Evolutionary conservation across 139 green algal genomes (phyloP), one percentile per base, ranked within the genome.

Genomic region (Picochlorum sp.): DNA sequence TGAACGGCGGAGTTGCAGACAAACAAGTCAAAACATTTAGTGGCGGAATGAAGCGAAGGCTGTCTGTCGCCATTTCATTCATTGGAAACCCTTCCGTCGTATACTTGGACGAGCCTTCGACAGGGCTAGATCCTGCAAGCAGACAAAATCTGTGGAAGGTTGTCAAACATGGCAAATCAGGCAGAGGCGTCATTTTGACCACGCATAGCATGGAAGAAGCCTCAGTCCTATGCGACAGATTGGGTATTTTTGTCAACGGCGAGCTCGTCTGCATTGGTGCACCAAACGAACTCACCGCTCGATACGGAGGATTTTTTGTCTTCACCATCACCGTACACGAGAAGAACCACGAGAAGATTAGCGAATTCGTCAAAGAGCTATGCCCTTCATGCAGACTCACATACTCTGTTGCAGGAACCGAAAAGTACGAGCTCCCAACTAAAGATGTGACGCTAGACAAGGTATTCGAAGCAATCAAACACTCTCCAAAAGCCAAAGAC

Each of bases 131-230:
- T 77, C 90, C 90, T 11, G 85, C 91, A 57, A 83, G 71, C 28
- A 83, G 92, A 9, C 83, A 93, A 49, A 86, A 91, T 62, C 78
- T 97, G 64, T 98, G 92, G 92, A 82, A 89, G 66, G 88, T 96
- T 64, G 90, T 98, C 56, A 80, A 90, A 30, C 13, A 18, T 10
- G 50, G 30, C 57, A 86, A 88, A 77, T 4, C 62, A 3, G 76
- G 79, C 9, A 75, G 85, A 15, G 88, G 83, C 57, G 87, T 95
- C 58, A 78, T 98, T 23, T 81, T 98, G 52, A 98, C 92, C 16
- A 96, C 92, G 2, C 92, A 98, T 83, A 66, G 63, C 55, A 98
- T 98, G 92, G 89, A 98, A 80, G 91, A 97, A 79, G 94, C 92
- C 14, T 88, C 94, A 61, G 90, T 90, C 23, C 78, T 97, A 51